A percentile compares a stretch with the other conserved stretches of the same genome.
Evolutionary conservation across 2,329 filamentous ascomycete genomes (phyloP).

Genomic region (Gyromitra esculenta): DNA sequence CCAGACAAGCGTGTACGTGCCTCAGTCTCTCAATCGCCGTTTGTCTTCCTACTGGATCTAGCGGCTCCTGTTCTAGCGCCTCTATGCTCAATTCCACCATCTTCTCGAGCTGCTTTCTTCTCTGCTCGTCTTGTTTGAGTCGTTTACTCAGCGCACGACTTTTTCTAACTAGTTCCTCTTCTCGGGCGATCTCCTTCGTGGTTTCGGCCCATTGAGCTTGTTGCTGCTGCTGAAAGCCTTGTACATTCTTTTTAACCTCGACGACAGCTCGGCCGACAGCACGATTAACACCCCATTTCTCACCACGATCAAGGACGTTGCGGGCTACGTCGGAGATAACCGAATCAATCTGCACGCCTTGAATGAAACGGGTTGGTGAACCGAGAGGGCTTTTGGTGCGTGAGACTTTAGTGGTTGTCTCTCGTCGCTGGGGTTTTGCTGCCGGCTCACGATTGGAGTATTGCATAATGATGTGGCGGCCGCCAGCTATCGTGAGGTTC

Average conservation of each 20-base stretch:
- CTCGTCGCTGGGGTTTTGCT: slow-evolving; percentile 34
- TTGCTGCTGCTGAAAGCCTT: slow-evolving; percentile 66
- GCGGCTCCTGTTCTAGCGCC: slow-evolving; percentile 49
- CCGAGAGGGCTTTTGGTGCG: slow-evolving; percentile 56
- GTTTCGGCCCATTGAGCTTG: slow-evolving; percentile 39
- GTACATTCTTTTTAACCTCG: slow-evolving; percentile 80
- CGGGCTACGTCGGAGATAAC: slow-evolving; percentile 80
- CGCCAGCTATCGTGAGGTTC: slow-evolving; percentile 71
- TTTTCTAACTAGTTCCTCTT: slow-evolving; percentile 48
- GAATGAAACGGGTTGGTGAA: slow-evolving; percentile 57
- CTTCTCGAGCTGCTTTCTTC: slow-evolving; percentile 53
- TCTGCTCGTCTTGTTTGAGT: slow-evolving; percentile 51
- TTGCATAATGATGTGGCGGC: slow-evolving; percentile 73
- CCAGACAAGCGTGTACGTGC: slow-evolving; percentile 55
- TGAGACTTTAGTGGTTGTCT: neutral
- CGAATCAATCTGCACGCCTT: slow-evolving; percentile 65
- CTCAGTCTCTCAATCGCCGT: slow-evolving; percentile 52
- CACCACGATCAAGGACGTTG: slow-evolving; percentile 75
- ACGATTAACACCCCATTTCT: slow-evolving; percentile 81
- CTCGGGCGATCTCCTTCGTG: slow-evolving; percentile 35
- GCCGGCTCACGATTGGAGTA: slow-evolving; percentile 71
- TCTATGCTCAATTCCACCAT: slow-evolving; percentile 55
- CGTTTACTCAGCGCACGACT: slow-evolving; percentile 49
- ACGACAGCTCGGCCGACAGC: slow-evolving; percentile 82
- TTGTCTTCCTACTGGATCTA: slow-evolving; percentile 24